Base-by-base conservation (phyloP, 768 basidiomycete species). In the Boletus bicolor region DNA sequence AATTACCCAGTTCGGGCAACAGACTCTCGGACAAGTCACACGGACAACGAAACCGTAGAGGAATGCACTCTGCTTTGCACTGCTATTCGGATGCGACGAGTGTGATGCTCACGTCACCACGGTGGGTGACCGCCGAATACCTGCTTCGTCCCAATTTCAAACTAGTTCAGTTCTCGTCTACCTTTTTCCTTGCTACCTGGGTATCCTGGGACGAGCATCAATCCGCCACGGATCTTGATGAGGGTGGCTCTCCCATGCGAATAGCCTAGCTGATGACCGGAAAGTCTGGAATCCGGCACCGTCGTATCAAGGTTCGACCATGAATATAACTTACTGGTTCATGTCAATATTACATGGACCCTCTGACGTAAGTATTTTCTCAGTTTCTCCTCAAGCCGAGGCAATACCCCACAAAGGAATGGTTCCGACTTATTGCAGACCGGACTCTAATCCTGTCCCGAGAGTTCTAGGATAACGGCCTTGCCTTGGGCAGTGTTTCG, bases 21-120 rank as follows among this genome's bases (percentile, higher is more conserved):
- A 26, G 24, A 21, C 14, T n/a, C 15, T 47, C 15, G 14, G 37
- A 17, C 17, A 17, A 10, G 17, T 10, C 39, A 44, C 44, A 30
- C 26, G 19, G 53, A 21, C 47, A 37, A 47, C 32, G 30, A 21
- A 32, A 52, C 30, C 7, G 28, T 30, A 7, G 28, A 30, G 6
- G 28, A 30, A 6, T 30, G 28, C 6, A 30, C 28, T 30, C 28
- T 30, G 28, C 28, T 30, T 30, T 30, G 28, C 28, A 30, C 28
- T 30, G 28, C 28, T 30, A 30, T 54, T 34, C 26, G 34, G 47
- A 51, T 59, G 50, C 48, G 30, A 38, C 21, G 7, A 46, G 32
- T 39, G 46, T 26, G 30, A 37, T 39, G 41, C 30, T 36, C 39
- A 56, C 28, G 54, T 58, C 48, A 44, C 51, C 54, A 47, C 26